Conservation (phyloP, 768 basidiomycete species). For the Paxillus involutus region DNA sequence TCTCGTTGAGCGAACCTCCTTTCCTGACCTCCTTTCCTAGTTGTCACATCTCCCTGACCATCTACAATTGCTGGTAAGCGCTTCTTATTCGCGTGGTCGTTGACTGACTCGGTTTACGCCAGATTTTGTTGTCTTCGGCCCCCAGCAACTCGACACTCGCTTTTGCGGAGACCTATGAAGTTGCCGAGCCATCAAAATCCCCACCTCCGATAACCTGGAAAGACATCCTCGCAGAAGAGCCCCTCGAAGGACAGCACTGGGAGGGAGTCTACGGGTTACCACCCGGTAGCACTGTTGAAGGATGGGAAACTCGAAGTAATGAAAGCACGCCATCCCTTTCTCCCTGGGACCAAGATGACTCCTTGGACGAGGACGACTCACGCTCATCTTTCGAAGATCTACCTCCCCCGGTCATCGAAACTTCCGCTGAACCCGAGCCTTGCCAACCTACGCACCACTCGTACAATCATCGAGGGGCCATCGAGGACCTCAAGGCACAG, state of each 20-base stretch:
- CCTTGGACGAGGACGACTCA: conserved; percentile 17
- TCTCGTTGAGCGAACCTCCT: background rate
- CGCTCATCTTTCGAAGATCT: conserved; percentile 12
- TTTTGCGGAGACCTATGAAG: conserved; percentile 54
- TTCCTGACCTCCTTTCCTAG: conserved; percentile 31
- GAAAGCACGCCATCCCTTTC: conserved; percentile 71
- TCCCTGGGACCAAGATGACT: conserved; percentile 57
- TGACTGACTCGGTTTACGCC: conserved; percentile 3
- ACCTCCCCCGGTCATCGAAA: conserved; percentile 4
- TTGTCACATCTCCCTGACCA: conserved; percentile 65
- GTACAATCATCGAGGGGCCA: conserved; percentile 41
- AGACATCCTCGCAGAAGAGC: conserved; percentile 78
- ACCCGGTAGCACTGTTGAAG: conserved; percentile 44
- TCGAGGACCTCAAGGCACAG: conserved; percentile 59
- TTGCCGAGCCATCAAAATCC: conserved; percentile 28
- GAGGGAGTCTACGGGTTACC: conserved; percentile 64
- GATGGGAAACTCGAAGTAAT: conserved; percentile 46
- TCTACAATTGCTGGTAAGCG: conserved; percentile 66
- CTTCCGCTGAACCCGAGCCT: background rate
- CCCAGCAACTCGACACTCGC: conserved; percentile 49
- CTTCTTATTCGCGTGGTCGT: background rate
- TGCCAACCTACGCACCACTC: conserved; percentile 1
- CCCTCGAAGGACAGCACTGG: conserved; percentile 87
- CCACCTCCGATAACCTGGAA: conserved; percentile 63
- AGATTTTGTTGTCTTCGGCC: conserved; percentile 60